phyloP scores from a whole-genome alignment of 2,329 filamentous ascomycete species.

The Zymoseptoria passerinii region DNA sequence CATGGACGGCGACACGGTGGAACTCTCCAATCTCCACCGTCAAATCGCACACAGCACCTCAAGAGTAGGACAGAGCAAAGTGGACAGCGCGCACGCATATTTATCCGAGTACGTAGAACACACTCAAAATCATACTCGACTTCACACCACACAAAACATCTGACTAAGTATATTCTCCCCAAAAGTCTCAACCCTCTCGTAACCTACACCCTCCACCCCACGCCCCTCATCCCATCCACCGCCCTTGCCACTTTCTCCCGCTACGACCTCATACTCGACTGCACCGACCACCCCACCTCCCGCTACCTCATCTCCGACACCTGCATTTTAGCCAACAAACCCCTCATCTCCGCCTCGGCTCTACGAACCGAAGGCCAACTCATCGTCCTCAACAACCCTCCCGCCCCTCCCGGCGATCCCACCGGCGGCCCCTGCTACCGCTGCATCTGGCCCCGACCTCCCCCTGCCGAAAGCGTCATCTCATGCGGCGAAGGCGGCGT shows the following conservation, averaged over 20 bases:
- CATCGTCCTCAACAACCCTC: slow-evolving; percentile 76
- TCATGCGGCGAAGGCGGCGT: slow-evolving; percentile 92
- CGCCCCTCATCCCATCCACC: slow-evolving; percentile 60
- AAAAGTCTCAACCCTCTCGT: slow-evolving; percentile 64
- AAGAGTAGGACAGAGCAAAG: slow-evolving; percentile 68
- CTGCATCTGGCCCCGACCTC: slow-evolving; percentile 83
- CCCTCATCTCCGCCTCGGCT: slow-evolving; percentile 82
- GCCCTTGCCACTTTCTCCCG: slow-evolving; percentile 56
- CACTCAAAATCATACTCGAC: background rate
- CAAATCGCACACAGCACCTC: slow-evolving; percentile 73
- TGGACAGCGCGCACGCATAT: slow-evolving; percentile 55
- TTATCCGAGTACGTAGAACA: slow-evolving; percentile 35
- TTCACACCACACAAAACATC: no score
- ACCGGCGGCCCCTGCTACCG: slow-evolving; percentile 79
- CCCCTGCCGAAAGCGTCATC: slow-evolving; percentile 71
- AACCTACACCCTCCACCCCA: slow-evolving; percentile 53
- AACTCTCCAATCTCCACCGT: slow-evolving; percentile 83
- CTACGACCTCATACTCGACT: slow-evolving; percentile 86
- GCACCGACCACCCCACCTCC: slow-evolving; percentile 85
- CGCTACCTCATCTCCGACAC: slow-evolving; percentile 90
- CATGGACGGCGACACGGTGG: slow-evolving; percentile 80
- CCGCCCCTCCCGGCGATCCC: slow-evolving; percentile 48
- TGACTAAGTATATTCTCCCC: slow-evolving; percentile 1
- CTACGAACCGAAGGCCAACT: slow-evolving; percentile 84
- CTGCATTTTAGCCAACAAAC: slow-evolving; percentile 69